These are phyloP conservation scores for Aspergillus candidus DNA, from an alignment of 2,329 filamentous ascomycete species.

Conservation along the genomic window DNA sequence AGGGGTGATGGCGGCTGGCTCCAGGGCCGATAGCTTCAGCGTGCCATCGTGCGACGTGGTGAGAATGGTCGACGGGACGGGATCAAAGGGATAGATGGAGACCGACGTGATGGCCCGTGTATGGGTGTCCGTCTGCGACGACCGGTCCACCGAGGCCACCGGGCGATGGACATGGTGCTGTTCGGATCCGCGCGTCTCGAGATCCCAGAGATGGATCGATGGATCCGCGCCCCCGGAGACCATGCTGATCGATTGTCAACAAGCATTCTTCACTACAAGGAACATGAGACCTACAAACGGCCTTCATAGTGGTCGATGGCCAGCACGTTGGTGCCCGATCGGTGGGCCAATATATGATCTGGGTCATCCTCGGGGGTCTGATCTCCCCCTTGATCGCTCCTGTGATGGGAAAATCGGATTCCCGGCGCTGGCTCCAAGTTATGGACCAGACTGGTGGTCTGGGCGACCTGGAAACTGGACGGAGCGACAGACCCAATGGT, in stretches of 20 bases:
- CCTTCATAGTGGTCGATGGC: conserved; percentile 78
- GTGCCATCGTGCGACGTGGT: conserved; percentile 43
- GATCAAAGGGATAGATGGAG: conserved; percentile 46
- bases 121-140: conserved; percentile 35
- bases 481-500: conserved; percentile 63
- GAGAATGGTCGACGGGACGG: conserved; percentile 41
- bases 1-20: conserved; percentile 34
- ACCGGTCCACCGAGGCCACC: conserved; percentile 40
- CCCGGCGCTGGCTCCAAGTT: conserved; percentile 62
- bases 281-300: conserved; percentile 50
- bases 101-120: conserved; percentile 43
- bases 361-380: conserved; percentile 8
- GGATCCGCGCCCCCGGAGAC: conserved; percentile 82
- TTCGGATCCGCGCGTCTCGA: conserved; percentile 54
- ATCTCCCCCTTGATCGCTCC: conserved; percentile 13
- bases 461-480: conserved; percentile 58
- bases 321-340: conserved; percentile 70
- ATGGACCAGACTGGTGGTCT: conserved; percentile 60
- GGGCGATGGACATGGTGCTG: conserved; percentile 51
- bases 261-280: too few relatives aligned
- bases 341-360: conserved; percentile 54
- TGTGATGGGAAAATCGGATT: conserved; percentile 63
- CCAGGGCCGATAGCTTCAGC: conserved; percentile 39
- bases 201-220: conserved; percentile 79
- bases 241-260: conserved; percentile 46